phyloP scores from a whole-genome alignment of 2,329 filamentous ascomycete genomes.

The Hymenoscyphus scutula region DNA sequence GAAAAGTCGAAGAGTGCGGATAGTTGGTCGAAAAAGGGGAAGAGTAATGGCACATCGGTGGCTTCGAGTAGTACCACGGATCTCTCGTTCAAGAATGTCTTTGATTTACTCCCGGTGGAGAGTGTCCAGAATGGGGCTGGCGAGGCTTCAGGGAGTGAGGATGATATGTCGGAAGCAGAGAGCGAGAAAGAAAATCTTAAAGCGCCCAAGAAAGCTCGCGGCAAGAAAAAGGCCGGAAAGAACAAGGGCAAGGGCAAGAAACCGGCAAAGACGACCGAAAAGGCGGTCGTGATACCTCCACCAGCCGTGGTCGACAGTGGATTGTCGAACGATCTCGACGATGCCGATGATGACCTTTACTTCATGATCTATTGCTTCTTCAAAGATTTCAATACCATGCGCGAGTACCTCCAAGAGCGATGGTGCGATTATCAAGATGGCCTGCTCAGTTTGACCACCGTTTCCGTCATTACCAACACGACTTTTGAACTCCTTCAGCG shows the following conservation, averaged over 20 bases:
- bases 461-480: slow-evolving; percentile 37
- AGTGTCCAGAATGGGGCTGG: not conserved
- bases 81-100: slow-evolving; percentile 11
- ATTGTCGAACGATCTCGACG: slow-evolving; percentile 10
- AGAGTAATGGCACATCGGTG: not conserved
- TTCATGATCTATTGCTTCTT: slow-evolving; percentile 40
- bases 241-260: slow-evolving; percentile 18
- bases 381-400: slow-evolving; percentile 37
- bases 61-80: not conserved
- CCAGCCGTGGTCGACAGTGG: not conserved
- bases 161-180: slow-evolving; percentile 8
- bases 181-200: slow-evolving; percentile 1
- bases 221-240: slow-evolving; percentile 11
- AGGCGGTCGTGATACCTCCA: not conserved
- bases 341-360: slow-evolving; percentile 32
- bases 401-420: slow-evolving; percentile 33
- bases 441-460: slow-evolving; percentile 29
- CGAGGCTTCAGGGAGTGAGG: not conserved
- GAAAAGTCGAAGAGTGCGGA: not conserved
- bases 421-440: slow-evolving; percentile 37
- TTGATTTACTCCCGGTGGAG: slow-evolving; percentile 11
- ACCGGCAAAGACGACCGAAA: slow-evolving; percentile 1
- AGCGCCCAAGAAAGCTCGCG: not conserved
- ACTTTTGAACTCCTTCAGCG: slow-evolving; percentile 37
- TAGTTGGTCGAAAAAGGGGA: not conserved